phyloP scores from a whole-genome alignment of 2,329 filamentous ascomycete genomes.

The Colletotrichum sp. region DNA sequence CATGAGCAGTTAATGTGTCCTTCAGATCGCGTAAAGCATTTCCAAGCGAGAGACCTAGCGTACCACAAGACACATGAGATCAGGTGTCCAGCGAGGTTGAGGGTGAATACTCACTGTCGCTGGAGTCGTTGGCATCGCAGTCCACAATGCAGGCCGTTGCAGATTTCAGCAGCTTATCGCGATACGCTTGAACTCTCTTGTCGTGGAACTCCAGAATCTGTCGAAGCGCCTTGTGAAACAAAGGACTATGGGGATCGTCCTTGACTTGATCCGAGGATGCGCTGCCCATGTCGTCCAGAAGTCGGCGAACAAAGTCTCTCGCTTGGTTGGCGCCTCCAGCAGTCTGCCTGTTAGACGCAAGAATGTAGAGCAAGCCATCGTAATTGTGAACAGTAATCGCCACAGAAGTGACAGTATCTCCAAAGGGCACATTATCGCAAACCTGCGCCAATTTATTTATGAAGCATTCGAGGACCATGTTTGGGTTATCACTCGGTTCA shows the following conservation, averaged over 20 bases:
- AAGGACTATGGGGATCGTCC: background rate
- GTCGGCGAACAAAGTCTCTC: background rate
- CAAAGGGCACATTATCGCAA: slow-evolving; percentile 32
- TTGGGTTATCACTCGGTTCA: slow-evolving; percentile 5
- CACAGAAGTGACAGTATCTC: slow-evolving; percentile 34
- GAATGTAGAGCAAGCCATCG: slow-evolving; percentile 30
- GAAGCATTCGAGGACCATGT: slow-evolving; percentile 30
- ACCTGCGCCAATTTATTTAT: slow-evolving; percentile 34
- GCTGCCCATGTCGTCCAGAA: background rate
- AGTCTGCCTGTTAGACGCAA: slow-evolving; percentile 33
- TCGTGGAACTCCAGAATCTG: background rate
- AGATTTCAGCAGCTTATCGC: background rate
- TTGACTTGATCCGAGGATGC: rapidly evolving
- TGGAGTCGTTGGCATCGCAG: background rate
- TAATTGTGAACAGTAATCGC: slow-evolving; percentile 28
- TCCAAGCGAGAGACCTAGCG: background rate
- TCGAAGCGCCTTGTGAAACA: background rate
- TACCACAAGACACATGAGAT: background rate
- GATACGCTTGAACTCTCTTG: background rate
- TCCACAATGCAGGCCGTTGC: background rate
- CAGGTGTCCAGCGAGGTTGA: background rate
- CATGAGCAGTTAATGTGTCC: background rate
- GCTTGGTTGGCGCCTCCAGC: background rate
- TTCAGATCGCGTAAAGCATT: background rate
- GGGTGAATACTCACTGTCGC: background rate